phyloP scores from a whole-genome alignment of 805 yeast genomes.

The Vanderwaltozyma verrucispora region DNA sequence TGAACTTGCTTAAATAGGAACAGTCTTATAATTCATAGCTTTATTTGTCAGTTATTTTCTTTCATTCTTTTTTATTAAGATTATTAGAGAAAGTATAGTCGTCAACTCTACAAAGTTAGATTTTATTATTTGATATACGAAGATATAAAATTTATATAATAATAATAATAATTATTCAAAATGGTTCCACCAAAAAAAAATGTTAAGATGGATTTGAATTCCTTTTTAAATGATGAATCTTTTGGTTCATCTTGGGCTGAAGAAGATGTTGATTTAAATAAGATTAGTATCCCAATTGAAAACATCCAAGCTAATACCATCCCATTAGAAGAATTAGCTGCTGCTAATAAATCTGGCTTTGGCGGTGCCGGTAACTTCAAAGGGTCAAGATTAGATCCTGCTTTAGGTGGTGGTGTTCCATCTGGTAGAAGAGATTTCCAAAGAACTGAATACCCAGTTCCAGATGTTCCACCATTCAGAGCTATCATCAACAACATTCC shows the following conservation, averaged over 20 bases:
- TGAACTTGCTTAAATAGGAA: too few relatives aligned
- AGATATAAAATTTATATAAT: too few relatives aligned
- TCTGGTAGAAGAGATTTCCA: slow-evolving; percentile 28
- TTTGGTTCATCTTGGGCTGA: slow-evolving; percentile 79
- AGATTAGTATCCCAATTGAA: slow-evolving; percentile 44
- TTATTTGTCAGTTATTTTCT: too few relatives aligned
- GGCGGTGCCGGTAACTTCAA: slow-evolving; percentile 21
- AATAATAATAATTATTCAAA: slow-evolving; percentile 13
- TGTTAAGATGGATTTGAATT: slow-evolving; percentile 78
- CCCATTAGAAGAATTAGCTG: slow-evolving; percentile 23
- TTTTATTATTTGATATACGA: too few relatives aligned
- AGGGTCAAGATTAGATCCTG: slow-evolving; percentile 30
- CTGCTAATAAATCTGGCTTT: slow-evolving; percentile 9
- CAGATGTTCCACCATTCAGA: slow-evolving; percentile 83
- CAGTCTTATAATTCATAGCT: too few relatives aligned
- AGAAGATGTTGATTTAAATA: slow-evolving; percentile 62
- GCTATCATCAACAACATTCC: slow-evolving; percentile 86
- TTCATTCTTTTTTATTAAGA: too few relatives aligned
- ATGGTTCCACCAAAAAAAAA: slow-evolving; percentile 59
- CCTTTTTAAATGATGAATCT: slow-evolving; percentile 70
- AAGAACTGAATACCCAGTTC: slow-evolving; percentile 71
- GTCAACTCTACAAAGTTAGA: too few relatives aligned
- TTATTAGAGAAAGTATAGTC: too few relatives aligned
- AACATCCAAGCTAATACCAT: slow-evolving; percentile 20
- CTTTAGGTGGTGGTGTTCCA: slow-evolving; percentile 26